Conservation (phyloP, 1,284 basidiomycete genomes). For the Microbotryum silenes-acaulis region DNA sequence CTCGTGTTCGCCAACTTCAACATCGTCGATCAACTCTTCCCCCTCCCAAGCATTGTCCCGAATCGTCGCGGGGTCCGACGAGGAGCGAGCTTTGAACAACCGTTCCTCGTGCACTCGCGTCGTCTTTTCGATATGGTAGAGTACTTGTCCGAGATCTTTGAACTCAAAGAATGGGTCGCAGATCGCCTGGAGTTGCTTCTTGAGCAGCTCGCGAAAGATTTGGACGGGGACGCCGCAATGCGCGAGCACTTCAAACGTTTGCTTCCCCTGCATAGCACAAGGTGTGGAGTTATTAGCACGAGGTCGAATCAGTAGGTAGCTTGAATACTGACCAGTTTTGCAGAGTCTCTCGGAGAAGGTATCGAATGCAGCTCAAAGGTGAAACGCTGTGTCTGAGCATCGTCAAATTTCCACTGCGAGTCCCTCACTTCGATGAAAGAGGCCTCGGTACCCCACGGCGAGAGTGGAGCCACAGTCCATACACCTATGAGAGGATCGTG, state of each 20-base stretch:
- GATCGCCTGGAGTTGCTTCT: slow-evolving; percentile 4
- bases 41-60: not conserved
- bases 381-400: slow-evolving; percentile 13
- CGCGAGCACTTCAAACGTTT: slow-evolving; percentile 23
- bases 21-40: not conserved
- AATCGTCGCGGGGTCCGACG: slow-evolving; percentile 8
- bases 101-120: slow-evolving; percentile 17
- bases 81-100: slow-evolving; percentile 8
- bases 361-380: slow-evolving; percentile 28
- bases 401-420: slow-evolving; percentile 35
- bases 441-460: slow-evolving; percentile 6
- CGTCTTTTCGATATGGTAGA: slow-evolving; percentile 15
- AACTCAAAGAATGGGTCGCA: slow-evolving; percentile 5
- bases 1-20: not conserved
- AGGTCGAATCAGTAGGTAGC: no score
- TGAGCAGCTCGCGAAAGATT: slow-evolving; percentile 8
- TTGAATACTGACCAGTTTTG: slow-evolving; percentile 4
- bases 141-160: slow-evolving; percentile 4
- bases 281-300: no score
- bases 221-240: slow-evolving; percentile 19
- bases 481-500: slow-evolving; percentile 13
- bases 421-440: slow-evolving; percentile 34
- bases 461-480: slow-evolving; percentile 11
- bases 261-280: slow-evolving; percentile 15
- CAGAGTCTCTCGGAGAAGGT: not conserved